These are phyloP conservation scores for Tremella mesenterica DNA, from an alignment of 768 basidiomycete genomes.

Conservation along the genomic window DNA sequence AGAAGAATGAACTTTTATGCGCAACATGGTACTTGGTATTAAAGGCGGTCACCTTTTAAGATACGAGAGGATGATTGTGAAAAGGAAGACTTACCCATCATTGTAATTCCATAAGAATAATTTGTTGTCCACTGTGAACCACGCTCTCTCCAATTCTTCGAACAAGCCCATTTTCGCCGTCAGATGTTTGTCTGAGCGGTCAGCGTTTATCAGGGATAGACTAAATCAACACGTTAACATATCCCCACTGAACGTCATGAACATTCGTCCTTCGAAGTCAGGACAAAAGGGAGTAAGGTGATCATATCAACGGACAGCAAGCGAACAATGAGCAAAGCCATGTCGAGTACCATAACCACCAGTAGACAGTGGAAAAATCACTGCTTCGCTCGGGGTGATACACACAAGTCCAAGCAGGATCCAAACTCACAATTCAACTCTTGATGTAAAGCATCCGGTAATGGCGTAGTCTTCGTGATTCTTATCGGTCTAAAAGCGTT, in stretches of 20 bases:
- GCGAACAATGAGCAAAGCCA: too few species aligned
- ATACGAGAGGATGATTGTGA: too few species aligned
- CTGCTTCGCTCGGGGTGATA: too few species aligned
- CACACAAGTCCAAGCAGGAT: too few species aligned
- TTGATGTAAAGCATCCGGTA: constrained; percentile 35
- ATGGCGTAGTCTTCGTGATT: constrained; percentile 14
- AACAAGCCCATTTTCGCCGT: constrained; percentile 63
- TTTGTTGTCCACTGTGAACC: constrained; percentile 90
- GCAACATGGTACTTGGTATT: too few species aligned
- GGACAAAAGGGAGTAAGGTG: too few species aligned
- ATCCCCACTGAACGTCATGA: too few species aligned
- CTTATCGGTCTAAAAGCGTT: constrained; percentile 17
- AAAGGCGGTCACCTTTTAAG: too few species aligned
- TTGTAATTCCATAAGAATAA: constrained; percentile 94
- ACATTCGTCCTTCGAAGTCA: too few species aligned
- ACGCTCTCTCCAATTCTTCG: constrained; percentile 85
- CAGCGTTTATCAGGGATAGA: neutral
- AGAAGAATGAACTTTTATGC: too few species aligned
- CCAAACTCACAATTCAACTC: constrained; percentile 34
- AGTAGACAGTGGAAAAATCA: too few species aligned
- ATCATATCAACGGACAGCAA: too few species aligned
- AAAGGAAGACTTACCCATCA: constrained; percentile 60
- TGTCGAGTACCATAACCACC: neutral
- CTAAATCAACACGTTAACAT: neutral
- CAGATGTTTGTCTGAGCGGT: constrained; percentile 24